These are phyloP conservation scores for Brassica balearica DNA, from an alignment of 441 rosid species.

Conservation along the genomic window DNA sequence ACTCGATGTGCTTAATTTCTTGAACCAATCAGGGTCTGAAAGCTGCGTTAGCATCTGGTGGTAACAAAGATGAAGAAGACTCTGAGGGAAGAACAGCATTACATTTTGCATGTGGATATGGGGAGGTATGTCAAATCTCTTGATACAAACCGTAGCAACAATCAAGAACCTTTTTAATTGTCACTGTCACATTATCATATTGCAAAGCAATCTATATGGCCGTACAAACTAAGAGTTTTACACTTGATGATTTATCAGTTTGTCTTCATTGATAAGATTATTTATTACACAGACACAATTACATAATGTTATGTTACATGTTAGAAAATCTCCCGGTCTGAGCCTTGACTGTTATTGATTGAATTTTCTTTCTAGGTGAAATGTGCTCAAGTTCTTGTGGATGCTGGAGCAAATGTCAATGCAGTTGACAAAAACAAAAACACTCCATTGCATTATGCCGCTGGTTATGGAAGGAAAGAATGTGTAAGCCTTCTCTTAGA, in stretches of 20 bases:
- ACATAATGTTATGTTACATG: too few species aligned
- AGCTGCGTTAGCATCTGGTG: conserved; percentile 85
- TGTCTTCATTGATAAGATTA: conserved; percentile 8
- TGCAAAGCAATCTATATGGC: background rate
- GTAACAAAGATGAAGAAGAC: conserved; percentile 95
- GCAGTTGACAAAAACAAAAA: conserved; percentile 95
- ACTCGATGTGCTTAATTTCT: background rate
- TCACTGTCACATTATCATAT: conserved; percentile 3
- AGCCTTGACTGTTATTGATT: background rate
- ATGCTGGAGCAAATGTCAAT: conserved; percentile 87
- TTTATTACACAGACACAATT: background rate
- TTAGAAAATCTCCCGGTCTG: background rate
- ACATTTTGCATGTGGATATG: conserved; percentile 99
- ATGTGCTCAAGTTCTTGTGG: conserved; percentile 89
- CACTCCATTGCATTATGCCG: conserved; percentile 97
- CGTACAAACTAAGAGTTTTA: background rate
- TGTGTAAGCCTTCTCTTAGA: conserved; percentile 92
- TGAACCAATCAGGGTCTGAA: conserved; percentile 75
- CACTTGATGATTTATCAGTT: background rate
- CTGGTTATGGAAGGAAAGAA: conserved; percentile 97
- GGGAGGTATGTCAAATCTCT: conserved; percentile 70
- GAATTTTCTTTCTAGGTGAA: conserved; percentile 55
- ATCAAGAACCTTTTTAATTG: background rate
- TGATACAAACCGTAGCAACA: background rate
- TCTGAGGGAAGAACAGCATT: conserved; percentile 97